phyloP scores from a whole-genome alignment of 2,329 filamentous ascomycete genomes.

The Neonectria punicea region DNA sequence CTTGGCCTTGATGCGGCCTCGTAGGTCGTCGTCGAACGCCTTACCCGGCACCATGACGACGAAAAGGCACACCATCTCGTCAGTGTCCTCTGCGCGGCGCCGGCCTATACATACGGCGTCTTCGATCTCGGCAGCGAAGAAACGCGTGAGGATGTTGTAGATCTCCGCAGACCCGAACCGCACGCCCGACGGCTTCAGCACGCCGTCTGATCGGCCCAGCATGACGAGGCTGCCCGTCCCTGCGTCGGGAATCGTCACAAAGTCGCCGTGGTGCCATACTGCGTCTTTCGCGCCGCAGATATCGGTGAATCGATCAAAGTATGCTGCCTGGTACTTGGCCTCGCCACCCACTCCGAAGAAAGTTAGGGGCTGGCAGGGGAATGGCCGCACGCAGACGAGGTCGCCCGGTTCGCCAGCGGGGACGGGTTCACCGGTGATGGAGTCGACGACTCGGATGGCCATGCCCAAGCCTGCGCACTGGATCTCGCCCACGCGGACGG shows the following conservation, averaged over 20 bases:
- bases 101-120: constrained; percentile 91
- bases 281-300: constrained; percentile 51
- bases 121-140: constrained; percentile 81
- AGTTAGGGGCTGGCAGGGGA: constrained; percentile 89
- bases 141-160: constrained; percentile 89
- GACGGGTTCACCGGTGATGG: constrained; percentile 64
- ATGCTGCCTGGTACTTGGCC: constrained; percentile 82
- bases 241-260: constrained; percentile 75
- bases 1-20: constrained; percentile 70
- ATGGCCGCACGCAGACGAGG: constrained; percentile 85
- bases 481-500: constrained; percentile 78
- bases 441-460: constrained; percentile 73
- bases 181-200: constrained; percentile 91
- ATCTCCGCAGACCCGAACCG: constrained; percentile 95
- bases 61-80: constrained; percentile 91
- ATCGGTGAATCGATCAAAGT: constrained; percentile 83
- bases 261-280: constrained; percentile 96
- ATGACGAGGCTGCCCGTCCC: constrained; percentile 83
- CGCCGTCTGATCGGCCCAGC: constrained; percentile 91
- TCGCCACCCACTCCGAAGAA: constrained; percentile 79
- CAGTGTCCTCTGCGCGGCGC: constrained; percentile 74
- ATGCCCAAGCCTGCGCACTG: constrained; percentile 83
- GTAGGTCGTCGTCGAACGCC: constrained; percentile 69
- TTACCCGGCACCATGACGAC: constrained; percentile 75
- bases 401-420: constrained; percentile 80